A percentile compares a stretch with the other conserved stretches of the same genome.
Conservation (phyloP, 2,329 filamentous ascomycete species). For the Daldinia sp. region DNA sequence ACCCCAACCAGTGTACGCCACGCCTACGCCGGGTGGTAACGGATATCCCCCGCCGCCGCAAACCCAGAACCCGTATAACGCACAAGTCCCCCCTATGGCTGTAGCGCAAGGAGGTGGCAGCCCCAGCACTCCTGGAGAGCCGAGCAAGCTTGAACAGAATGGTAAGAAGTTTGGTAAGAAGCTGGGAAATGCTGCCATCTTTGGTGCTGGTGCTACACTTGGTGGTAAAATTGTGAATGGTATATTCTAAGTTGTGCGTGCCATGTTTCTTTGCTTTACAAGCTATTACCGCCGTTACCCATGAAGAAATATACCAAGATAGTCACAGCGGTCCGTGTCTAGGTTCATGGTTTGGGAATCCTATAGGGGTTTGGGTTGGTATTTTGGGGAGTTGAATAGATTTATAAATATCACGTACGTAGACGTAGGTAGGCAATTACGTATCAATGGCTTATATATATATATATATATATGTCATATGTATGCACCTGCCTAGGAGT, state of each 20-base stretch:
- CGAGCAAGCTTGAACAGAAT: constrained; percentile 73
- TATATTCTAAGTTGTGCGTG: constrained; percentile 71
- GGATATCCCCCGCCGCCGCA: constrained; percentile 53
- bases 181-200: constrained; percentile 82
- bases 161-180: constrained; percentile 99
- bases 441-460: background rate
- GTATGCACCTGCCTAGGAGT: background rate
- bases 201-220: constrained; percentile 91
- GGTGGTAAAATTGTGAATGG: constrained; percentile 90
- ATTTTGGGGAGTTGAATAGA: background rate
- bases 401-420: background rate
- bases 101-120: constrained; percentile 66
- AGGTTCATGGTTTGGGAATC: background rate
- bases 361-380: background rate
- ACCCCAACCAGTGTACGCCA: constrained; percentile 40
- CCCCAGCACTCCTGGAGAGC: constrained; percentile 46
- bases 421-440: background rate
- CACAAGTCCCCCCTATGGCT: constrained; percentile 77
- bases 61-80: constrained; percentile 69
- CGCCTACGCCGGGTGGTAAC: constrained; percentile 40
- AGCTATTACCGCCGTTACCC: background rate
- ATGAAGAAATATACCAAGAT: background rate
- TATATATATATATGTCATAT: background rate
- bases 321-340: background rate
- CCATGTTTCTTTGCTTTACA: background rate